phyloP scores from a whole-genome alignment of 1,284 basidiomycete genomes.

The Ustilago vetiveriae region DNA sequence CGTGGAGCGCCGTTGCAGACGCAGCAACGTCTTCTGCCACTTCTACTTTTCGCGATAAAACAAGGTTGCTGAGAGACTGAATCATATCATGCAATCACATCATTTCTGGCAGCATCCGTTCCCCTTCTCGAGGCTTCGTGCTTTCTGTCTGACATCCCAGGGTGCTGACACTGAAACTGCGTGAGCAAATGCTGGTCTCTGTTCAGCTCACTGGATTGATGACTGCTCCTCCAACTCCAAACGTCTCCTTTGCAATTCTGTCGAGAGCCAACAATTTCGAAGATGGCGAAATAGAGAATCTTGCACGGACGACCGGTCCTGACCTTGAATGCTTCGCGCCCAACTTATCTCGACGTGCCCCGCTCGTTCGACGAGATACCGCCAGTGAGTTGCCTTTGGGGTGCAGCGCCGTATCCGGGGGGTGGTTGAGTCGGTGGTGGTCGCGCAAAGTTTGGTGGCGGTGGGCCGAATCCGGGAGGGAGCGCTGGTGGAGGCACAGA shows the following conservation, averaged over 20 bases:
- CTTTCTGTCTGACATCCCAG: too few relatives aligned
- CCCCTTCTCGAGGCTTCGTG: neutral
- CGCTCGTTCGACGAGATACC: slow-evolving; percentile 7
- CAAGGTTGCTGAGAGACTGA: slow-evolving; percentile 30
- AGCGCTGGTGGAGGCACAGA: slow-evolving; percentile 37
- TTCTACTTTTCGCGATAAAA: slow-evolving; percentile 30
- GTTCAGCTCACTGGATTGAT: too few relatives aligned
- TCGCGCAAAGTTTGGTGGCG: slow-evolving; percentile 33
- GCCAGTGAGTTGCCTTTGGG: slow-evolving; percentile 5
- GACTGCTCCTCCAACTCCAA: too few relatives aligned
- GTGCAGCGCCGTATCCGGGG: slow-evolving; percentile 23
- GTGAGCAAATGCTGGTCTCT: too few relatives aligned
- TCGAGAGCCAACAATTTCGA: too few relatives aligned
- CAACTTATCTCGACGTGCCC: slow-evolving; percentile 7
- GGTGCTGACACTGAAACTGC: too few relatives aligned
- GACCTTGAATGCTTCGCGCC: slow-evolving; percentile 20
- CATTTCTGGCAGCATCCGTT: neutral
- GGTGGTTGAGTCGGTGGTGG: slow-evolving; percentile 34
- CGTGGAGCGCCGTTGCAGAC: slow-evolving; percentile 24
- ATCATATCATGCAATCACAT: neutral
- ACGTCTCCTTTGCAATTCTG: too few relatives aligned
- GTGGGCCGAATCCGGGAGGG: slow-evolving; percentile 12
- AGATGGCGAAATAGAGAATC: too few relatives aligned
- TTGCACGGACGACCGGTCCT: too few relatives aligned
- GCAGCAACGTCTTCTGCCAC: slow-evolving; percentile 17